Evolutionary conservation across 805 yeast species (phyloP).

Genomic region (Saccharomycopsis sp.): DNA sequence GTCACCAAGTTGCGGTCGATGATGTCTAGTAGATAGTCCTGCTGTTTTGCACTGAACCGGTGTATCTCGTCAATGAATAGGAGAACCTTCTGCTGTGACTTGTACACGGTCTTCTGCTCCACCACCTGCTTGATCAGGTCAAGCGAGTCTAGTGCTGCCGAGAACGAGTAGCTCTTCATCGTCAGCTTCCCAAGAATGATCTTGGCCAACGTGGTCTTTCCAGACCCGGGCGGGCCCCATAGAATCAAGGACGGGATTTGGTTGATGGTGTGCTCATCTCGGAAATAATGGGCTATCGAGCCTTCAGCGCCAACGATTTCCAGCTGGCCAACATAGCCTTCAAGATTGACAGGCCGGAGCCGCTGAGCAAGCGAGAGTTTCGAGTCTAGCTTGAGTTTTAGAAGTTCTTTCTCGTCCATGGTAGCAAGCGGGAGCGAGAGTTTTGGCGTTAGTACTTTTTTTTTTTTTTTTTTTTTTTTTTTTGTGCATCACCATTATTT

Average conservation of each 20-base stretch:
- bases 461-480: slow-evolving; percentile 44
- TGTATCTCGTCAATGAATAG: slow-evolving; percentile 92
- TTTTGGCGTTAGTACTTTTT: background rate
- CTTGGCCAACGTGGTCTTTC: slow-evolving; percentile 79
- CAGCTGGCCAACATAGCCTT: slow-evolving; percentile 75
- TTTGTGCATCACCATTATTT: no score
- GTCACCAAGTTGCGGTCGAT: slow-evolving; percentile 78
- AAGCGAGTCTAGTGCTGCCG: slow-evolving; percentile 49
- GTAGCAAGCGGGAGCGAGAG: background rate
- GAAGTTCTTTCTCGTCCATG: slow-evolving; percentile 11
- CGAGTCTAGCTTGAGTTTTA: slow-evolving; percentile 6
- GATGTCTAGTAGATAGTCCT: slow-evolving; percentile 75
- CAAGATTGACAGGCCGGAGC: slow-evolving; percentile 65
- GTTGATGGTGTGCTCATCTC: slow-evolving; percentile 35
- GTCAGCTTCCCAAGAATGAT: slow-evolving; percentile 29
- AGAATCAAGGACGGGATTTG: slow-evolving; percentile 76
- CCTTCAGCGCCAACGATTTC: slow-evolving; percentile 55
- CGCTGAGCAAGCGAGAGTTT: slow-evolving; percentile 55
- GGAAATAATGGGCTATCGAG: slow-evolving; percentile 60
- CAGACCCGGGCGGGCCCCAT: slow-evolving; percentile 96
- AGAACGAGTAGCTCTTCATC: slow-evolving; percentile 58
- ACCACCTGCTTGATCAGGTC: slow-evolving; percentile 13
- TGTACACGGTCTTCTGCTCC: slow-evolving; percentile 27
- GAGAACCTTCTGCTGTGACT: slow-evolving; percentile 45
- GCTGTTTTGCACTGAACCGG: slow-evolving; percentile 77